Conservation (phyloP, 352 stramenopile species). For the Phytophthora boehmeriae region DNA sequence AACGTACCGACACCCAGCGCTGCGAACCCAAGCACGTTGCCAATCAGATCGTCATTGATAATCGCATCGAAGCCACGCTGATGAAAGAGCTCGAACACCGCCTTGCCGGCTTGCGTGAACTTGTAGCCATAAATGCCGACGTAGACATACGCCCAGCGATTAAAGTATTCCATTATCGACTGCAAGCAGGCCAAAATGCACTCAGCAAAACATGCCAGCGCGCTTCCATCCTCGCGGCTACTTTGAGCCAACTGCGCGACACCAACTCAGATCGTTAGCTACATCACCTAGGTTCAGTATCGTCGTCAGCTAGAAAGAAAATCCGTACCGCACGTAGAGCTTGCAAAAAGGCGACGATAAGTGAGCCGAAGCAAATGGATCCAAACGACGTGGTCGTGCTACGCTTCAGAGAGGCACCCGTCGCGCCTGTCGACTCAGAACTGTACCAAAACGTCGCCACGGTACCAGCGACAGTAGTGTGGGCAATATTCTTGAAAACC, state of each 20-base stretch:
- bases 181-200: slow-evolving; percentile 86
- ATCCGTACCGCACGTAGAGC: slow-evolving; percentile 72
- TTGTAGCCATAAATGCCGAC: slow-evolving; percentile 94
- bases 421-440: slow-evolving; percentile 83
- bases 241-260: slow-evolving; percentile 66
- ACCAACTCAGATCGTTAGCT: slow-evolving; percentile 2
- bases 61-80: slow-evolving; percentile 94
- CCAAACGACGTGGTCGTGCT: slow-evolving; percentile 93
- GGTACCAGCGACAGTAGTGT: slow-evolving; percentile 92
- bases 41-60: slow-evolving; percentile 96
- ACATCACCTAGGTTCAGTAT: background rate
- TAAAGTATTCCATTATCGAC: slow-evolving; percentile 92
- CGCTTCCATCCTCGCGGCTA: slow-evolving; percentile 70
- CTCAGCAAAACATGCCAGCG: slow-evolving; percentile 78
- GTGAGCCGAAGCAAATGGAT: slow-evolving; percentile 95
- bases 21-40: slow-evolving; percentile 91
- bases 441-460: slow-evolving; percentile 97
- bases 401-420: slow-evolving; percentile 83
- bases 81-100: slow-evolving; percentile 94
- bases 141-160: slow-evolving; percentile 95
- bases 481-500: slow-evolving; percentile 93
- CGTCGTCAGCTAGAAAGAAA: background rate
- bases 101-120: slow-evolving; percentile 93
- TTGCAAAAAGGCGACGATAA: slow-evolving; percentile 94
- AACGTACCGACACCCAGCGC: slow-evolving; percentile 84